Evolutionary conservation across 2,329 filamentous ascomycete species (phyloP).

Genomic region (Scedosporium minutisporum): DNA sequence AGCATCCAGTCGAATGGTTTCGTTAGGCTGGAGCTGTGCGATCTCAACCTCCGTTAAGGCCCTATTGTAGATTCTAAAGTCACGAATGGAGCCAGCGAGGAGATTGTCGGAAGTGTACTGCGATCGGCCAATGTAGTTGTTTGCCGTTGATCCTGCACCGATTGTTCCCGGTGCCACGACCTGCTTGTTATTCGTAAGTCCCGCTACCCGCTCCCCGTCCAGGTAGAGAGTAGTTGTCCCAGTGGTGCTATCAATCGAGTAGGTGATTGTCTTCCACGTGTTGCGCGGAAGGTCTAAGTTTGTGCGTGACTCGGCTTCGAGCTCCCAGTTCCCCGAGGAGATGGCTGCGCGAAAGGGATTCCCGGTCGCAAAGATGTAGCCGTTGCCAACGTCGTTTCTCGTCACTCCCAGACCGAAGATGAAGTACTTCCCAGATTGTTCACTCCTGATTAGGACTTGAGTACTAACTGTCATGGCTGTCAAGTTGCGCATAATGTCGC

Average conservation of each 20-base stretch:
- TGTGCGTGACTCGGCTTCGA: conserved; percentile 12
- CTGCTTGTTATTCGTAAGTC: neutral
- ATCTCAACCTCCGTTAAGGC: conserved; percentile 13
- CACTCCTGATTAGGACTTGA: conserved; percentile 11
- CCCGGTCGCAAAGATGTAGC: conserved; percentile 16
- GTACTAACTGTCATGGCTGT: conserved; percentile 12
- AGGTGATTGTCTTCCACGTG: conserved; percentile 14
- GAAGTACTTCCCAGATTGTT: conserved; percentile 14
- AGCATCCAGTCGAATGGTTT: neutral
- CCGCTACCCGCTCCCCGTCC: conserved; percentile 19
- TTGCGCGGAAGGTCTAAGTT: conserved; percentile 11
- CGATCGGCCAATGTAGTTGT: conserved; percentile 15
- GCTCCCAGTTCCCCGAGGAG: conserved; percentile 11
- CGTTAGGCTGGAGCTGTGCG: neutral
- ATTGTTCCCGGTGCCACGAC: conserved; percentile 10
- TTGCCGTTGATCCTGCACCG: conserved; percentile 13
- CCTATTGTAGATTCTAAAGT: conserved; percentile 15
- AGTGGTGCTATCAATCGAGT: conserved; percentile 10
- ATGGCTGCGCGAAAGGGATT: conserved; percentile 14
- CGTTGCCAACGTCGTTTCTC: conserved; percentile 10
- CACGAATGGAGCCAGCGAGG: conserved; percentile 14
- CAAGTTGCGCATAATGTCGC: conserved; percentile 13
- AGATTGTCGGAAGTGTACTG: conserved; percentile 13
- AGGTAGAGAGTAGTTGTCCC: conserved; percentile 19
- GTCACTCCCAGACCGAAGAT: conserved; percentile 17